Percentiles rank a stretch among this genome's conserved stretches.
phyloP scores from a whole-genome alignment of 2,329 filamentous ascomycete genomes.

The Ascochyta clinopodiicola region DNA sequence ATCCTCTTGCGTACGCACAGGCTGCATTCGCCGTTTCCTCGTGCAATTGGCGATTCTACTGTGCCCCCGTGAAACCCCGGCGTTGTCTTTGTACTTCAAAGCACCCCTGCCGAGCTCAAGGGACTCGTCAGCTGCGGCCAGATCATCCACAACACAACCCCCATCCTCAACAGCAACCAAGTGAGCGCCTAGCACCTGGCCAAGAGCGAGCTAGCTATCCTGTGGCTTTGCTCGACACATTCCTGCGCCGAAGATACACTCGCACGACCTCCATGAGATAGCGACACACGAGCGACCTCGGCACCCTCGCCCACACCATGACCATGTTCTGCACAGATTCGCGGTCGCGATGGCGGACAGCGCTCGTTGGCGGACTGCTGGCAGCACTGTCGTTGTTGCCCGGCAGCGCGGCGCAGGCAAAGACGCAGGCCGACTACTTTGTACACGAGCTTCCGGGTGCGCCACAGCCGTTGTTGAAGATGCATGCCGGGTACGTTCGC shows the following conservation, averaged over 20 bases:
- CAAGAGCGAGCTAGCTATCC: conserved; percentile 1
- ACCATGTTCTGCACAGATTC: conserved; percentile 36
- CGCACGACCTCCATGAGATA: conserved; percentile 42
- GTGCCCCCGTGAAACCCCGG: conserved; percentile 3
- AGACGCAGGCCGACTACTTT: conserved; percentile 84
- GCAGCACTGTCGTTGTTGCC: conserved; percentile 44
- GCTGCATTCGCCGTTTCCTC: not conserved
- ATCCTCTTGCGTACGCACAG: not conserved
- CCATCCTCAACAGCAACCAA: conserved; percentile 16
- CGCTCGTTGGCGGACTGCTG: conserved; percentile 40
- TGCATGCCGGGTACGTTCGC: conserved; percentile 88
- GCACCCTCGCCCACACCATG: conserved; percentile 17
- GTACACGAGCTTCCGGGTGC: conserved; percentile 84
- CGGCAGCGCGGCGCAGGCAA: conserved; percentile 51
- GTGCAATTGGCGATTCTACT: not conserved
- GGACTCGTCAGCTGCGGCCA: conserved; percentile 42
- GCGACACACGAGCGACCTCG: conserved; percentile 34
- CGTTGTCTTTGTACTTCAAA: conserved; percentile 1
- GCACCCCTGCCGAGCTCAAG: conserved; percentile 15
- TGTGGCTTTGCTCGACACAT: not conserved
- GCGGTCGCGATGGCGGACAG: conserved; percentile 42
- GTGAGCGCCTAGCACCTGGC: conserved; percentile 14
- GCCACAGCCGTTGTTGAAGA: conserved; percentile 83
- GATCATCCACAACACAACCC: conserved; percentile 31
- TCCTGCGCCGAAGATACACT: not conserved